Evolutionary conservation across 176 grass and related monocot genomes (phyloP), one percentile per base, ranked within the genome.

Genomic region (Avena eriantha): DNA sequence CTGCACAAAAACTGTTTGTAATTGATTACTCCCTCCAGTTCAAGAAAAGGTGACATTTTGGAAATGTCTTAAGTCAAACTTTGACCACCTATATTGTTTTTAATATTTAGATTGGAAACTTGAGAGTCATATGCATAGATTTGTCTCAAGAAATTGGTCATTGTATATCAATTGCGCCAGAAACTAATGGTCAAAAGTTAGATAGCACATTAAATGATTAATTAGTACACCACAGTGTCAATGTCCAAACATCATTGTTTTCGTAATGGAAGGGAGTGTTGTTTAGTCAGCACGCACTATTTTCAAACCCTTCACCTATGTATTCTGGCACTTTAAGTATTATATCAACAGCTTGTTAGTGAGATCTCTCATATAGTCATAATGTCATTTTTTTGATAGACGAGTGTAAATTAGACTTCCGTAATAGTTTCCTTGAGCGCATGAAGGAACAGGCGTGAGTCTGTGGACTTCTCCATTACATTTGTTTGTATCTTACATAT

Each of bases 331-430:
- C 29, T 59, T 13, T 4, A n/a, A 21, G 26, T 84, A 13, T 11
- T 83, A 1, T 53, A 23, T 84, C 46, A 57, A 45, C 11, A 59
- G 59, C 47, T 61, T 66, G 46, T 53, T 64, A 57, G 24, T 53
- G 48, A 56, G 41, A 81, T 81, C 81, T 60, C 19, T 80, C 19
- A 73, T 81, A n/a, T 31, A 43, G 34, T 60, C 23, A 9, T 35
- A 68, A 36, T 67, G 24, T 64, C 23, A 8, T 9, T 67, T 67
- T 76, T 9, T 84, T 82, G 34, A 33, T 34, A 34, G 64, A 31
- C 17, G 64, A 67, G 26, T 17, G 29, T 67, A 67, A 8, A 1
- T 33, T 66, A 66, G 26, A 66, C 26, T 66, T 67, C 5, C 6
- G 29, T 67, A 16, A 67, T 67, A 17, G 15, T 33, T 67, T 13